phyloP scores from a whole-genome alignment of 2,329 filamentous ascomycete species.

The Neonectria coccinea region DNA sequence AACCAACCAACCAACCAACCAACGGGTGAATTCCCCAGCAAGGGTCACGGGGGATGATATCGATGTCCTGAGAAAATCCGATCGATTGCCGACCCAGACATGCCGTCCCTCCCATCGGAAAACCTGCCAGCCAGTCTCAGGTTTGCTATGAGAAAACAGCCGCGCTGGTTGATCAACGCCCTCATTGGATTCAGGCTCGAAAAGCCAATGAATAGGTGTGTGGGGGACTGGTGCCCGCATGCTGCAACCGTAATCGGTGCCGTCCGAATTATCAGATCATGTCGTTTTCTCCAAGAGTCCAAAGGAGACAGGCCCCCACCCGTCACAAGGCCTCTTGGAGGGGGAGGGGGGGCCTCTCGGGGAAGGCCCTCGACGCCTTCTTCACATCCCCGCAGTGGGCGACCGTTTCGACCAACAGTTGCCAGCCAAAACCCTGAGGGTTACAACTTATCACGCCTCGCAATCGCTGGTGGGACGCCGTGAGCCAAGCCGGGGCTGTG shows the following conservation, averaged over 20 bases:
- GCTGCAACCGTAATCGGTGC: neutral
- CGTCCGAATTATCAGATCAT: constrained; percentile 30
- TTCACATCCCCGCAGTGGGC: constrained; percentile 19
- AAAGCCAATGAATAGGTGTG: constrained; percentile 8
- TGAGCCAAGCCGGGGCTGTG: constrained; percentile 3
- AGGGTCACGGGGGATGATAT: neutral
- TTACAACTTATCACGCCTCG: neutral
- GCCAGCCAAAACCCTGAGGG: constrained; percentile 1
- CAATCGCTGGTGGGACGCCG: neutral
- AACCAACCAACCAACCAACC: neutral
- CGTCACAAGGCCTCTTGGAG: constrained; percentile 22
- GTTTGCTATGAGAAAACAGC: constrained; percentile 1
- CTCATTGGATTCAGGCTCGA: constrained; percentile 1
- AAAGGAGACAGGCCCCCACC: constrained; percentile 8
- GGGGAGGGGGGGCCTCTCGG: neutral
- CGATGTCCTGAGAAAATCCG: constrained; percentile 6
- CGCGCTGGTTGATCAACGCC: constrained; percentile 7
- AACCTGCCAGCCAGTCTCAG: neutral
- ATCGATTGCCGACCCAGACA: constrained; percentile 28
- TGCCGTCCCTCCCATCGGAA: constrained; percentile 2
- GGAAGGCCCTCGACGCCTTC: neutral
- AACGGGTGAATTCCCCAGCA: neutral
- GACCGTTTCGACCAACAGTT: constrained; percentile 7
- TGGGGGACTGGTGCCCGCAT: constrained; percentile 10
- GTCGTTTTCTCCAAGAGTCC: constrained; percentile 4